Evolutionary conservation across 305 asterid species (phyloP), one percentile per base, ranked within the genome.

Genomic region (Fraxinus sp.): DNA sequence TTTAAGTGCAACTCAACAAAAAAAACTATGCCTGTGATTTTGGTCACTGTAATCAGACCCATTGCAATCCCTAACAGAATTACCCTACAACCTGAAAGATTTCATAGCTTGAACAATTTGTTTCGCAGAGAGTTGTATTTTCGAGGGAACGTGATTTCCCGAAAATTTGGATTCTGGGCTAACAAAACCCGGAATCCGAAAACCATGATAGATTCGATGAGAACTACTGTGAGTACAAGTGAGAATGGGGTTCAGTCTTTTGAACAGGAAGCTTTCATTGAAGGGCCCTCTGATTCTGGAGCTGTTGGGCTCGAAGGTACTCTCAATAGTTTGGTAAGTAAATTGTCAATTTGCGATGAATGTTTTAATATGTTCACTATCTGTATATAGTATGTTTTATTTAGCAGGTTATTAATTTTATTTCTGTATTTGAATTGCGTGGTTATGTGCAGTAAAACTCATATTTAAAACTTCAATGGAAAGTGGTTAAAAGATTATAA

Each of bases 301-400:
- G 79, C 84, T 52, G 75, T 76, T 81, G 90, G 93, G 64, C 33
- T 95, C 41, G 88, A 93, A 81, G 86, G 95, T 71, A 86, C 87
- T 52, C 82, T 92, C 28, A 91, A 95, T 84, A 82, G 26, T 84
- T 77, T 91, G 97, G 97, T 95, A 52, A 57, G 91, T 89, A 52
- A 66, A 68, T 18, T 77, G 62, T 79, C 57, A 73, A 57, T 73
- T 80, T 68, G 78, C 77, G 46, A 24, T 10, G 36, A 57, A 0
- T 9, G 79, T 4, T 16, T 59, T 49, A 18, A 41, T 80, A 57
- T 26, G 14, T 77, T 79, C 24, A 18, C 18, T 33, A 36, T 74
- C 8, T 41, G 13, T 71, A 6, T 20, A 57, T 46, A 0, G 26
- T n/a, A 20, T 59, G 11, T 22, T 20, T 24, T 22, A 62, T 62